phyloP scores from a whole-genome alignment of 2,329 filamentous ascomycete species.

The Botrytis squamosa region DNA sequence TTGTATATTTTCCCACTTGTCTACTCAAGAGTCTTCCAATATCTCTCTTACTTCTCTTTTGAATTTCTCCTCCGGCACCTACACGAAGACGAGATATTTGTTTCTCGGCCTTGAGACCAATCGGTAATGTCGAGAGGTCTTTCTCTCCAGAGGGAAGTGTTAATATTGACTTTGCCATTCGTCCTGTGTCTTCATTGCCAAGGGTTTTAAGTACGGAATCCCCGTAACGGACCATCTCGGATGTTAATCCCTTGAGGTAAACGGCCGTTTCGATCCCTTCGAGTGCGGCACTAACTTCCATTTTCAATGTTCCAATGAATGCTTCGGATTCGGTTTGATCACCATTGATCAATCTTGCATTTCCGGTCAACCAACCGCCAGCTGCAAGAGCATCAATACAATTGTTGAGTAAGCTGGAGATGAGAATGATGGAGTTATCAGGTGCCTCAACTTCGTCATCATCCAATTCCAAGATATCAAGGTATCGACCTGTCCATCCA shows the following conservation, averaged over 20 bases:
- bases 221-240: constrained; percentile 65
- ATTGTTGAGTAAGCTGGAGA: constrained; percentile 68
- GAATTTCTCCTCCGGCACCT: constrained; percentile 66
- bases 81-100: constrained; percentile 57
- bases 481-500: constrained; percentile 72
- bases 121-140: constrained; percentile 56
- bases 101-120: constrained; percentile 65
- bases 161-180: constrained; percentile 44
- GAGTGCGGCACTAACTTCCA: constrained; percentile 68
- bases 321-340: constrained; percentile 56
- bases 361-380: constrained; percentile 70
- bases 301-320: constrained; percentile 62
- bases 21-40: constrained; percentile 75
- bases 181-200: constrained; percentile 35
- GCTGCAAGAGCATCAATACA: constrained; percentile 75
- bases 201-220: constrained; percentile 36
- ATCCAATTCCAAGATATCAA: constrained; percentile 52
- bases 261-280: constrained; percentile 70
- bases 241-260: constrained; percentile 61
- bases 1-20: constrained; percentile 77
- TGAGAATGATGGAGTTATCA: constrained; percentile 67
- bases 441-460: constrained; percentile 53
- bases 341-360: constrained; percentile 49
- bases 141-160: constrained; percentile 47
- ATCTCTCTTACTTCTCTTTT: constrained; percentile 68